Conservation (phyloP, 805 yeast genomes). For the Kazachstania bromeliacearum region DNA sequence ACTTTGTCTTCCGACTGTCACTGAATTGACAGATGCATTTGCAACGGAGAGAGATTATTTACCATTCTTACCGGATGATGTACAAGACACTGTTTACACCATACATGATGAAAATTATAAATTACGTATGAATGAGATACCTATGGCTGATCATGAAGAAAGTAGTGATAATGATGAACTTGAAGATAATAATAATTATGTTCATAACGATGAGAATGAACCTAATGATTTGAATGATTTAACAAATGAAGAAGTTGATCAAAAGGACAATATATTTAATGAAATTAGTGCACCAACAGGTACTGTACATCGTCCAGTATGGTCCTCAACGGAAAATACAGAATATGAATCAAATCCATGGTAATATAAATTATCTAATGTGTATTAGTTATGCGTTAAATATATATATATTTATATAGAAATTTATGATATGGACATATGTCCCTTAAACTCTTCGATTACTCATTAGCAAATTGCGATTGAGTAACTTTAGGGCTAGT, state of each 20-base stretch:
- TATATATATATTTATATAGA: no score
- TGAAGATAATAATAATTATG: neutral
- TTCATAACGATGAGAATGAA: conserved; percentile 1
- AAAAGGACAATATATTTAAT: conserved; percentile 30
- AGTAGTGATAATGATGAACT: conserved; percentile 2
- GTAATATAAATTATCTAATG: conserved; percentile 23
- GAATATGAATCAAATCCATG: conserved; percentile 63
- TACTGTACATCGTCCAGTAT: conserved; percentile 26
- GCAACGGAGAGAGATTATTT: conserved; percentile 56
- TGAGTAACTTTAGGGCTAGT: neutral
- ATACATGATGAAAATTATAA: conserved; percentile 38
- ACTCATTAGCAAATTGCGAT: neutral
- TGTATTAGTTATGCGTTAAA: neutral
- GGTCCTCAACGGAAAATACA: conserved; percentile 44
- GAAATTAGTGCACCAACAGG: conserved; percentile 69
- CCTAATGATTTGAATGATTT: conserved; percentile 4
- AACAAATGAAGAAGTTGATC: neutral
- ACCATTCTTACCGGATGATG: conserved; percentile 62
- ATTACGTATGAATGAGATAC: conserved; percentile 18
- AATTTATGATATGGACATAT: neutral
- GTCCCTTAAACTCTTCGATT: neutral
- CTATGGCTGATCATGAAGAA: conserved; percentile 11
- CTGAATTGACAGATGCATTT: conserved; percentile 64
- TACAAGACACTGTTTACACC: conserved; percentile 65
- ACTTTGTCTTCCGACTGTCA: conserved; percentile 59